Evolutionary conservation across 1,284 basidiomycete genomes (phyloP), one percentile per base, ranked within the genome.

Genomic region (Athelia sp.): DNA sequence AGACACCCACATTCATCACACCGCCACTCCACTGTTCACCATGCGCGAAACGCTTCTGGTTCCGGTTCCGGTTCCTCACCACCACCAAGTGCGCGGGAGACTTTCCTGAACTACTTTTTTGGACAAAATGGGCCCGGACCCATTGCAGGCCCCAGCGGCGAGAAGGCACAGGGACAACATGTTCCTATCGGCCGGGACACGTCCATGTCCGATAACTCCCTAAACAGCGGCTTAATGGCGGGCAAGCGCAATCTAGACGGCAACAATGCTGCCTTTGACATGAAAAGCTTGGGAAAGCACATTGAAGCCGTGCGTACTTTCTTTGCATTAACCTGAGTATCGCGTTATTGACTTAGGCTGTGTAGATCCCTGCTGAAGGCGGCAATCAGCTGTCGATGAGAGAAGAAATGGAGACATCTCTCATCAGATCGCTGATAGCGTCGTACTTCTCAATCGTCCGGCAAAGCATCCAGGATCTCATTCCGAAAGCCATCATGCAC

Each of bases 211-310:
- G 82, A 85, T 51, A 62, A 70, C 11, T 52, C 70, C 22, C 64
- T 79, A 45, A 72, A 74, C 21, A 67, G 75, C 11, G 85, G 86
- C 1, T 62, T 87, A 31, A 74, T 87, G 79, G 77, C 80, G 40
- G 78, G 83, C 26, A 85, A 79, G 67, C 67, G 81, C 49, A 72
- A 72, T 24, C 64, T 88, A 46, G 91, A 93, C 60, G 87, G 84
- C 48, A 87, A 76, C 62, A 89, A 80, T 58, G 90, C 94, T 45
- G 94, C 92, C 34, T 98, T 85, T 67, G 95, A 99, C 67, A 99
- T 99, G 97, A 98, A 95, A 79, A 96, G 93, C 62, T 75, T 99
- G 45, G 93, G 95, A 52, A 95, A 90, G 71, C 96, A 99, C 61
- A 90, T 96, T 53, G 93, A 95, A 69, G 87, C 90, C 56, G 89